A percentile compares a stretch with the other conserved stretches of the same genome.
phyloP scores from a whole-genome alignment of 2,329 filamentous ascomycete species.

The Fusarium sp. region DNA sequence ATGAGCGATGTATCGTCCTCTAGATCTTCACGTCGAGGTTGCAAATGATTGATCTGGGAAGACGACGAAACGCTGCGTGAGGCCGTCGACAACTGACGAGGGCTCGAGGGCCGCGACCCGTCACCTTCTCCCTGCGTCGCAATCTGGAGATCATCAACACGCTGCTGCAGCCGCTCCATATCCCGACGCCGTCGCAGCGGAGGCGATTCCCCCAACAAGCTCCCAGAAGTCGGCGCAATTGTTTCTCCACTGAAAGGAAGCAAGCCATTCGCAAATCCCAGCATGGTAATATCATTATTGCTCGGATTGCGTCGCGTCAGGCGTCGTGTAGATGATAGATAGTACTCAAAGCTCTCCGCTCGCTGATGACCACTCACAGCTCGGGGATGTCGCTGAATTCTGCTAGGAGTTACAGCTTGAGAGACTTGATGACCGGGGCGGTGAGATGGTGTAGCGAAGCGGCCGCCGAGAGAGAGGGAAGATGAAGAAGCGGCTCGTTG shows the following conservation, averaged over 20 bases:
- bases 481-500: neutral
- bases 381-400: neutral
- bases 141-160: neutral
- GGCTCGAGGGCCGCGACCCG: accelerated
- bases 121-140: accelerated
- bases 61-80: neutral
- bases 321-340: neutral
- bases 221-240: neutral
- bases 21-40: too few relatives aligned
- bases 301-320: neutral
- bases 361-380: accelerated
- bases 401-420: accelerated
- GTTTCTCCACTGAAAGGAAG: neutral
- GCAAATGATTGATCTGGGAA: too few relatives aligned
- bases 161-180: neutral
- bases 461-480: accelerated
- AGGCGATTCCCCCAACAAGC: too few relatives aligned
- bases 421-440: neutral
- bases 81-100: accelerated
- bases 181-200: accelerated
- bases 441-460: neutral
- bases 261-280: neutral
- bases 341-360: neutral
- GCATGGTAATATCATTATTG: neutral
- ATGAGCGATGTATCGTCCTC: neutral